phyloP scores from a whole-genome alignment of 1,139 yeast genomes.

The Hanseniaspora uvarum region DNA sequence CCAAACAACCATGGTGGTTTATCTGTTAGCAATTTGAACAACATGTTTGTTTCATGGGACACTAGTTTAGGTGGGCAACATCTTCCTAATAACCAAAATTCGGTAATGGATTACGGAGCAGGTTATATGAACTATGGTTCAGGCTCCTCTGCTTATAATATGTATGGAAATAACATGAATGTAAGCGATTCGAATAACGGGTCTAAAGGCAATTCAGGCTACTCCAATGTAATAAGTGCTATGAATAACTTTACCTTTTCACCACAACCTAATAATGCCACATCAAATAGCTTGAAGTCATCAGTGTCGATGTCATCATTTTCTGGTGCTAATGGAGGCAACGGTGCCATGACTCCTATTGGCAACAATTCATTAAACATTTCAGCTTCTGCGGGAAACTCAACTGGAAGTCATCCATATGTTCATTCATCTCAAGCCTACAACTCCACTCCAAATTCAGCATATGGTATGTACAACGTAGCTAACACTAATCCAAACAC shows the following conservation, averaged over 20 bases:
- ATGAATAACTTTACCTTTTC: constrained; percentile 11
- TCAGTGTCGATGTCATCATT: constrained; percentile 10
- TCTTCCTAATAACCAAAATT: not conserved
- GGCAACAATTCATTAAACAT: not conserved
- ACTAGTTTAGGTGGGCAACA: not conserved
- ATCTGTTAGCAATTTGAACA: not conserved
- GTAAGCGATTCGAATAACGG: not conserved
- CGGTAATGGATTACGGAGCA: constrained; percentile 3
- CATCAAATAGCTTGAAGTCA: not conserved
- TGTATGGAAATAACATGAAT: not conserved
- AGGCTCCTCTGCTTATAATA: not conserved
- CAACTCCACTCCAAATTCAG: not conserved
- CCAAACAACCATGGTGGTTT: not conserved
- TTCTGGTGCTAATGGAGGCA: not conserved
- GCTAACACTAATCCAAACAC: not conserved
- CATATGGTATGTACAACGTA: not conserved
- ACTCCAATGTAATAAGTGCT: constrained; percentile 3
- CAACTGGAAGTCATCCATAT: not conserved
- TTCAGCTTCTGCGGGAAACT: not conserved
- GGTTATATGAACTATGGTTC: not conserved
- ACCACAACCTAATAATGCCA: not conserved
- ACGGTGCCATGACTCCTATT: not conserved
- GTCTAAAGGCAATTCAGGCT: not conserved
- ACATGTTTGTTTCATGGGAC: constrained; percentile 16
- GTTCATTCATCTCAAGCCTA: not conserved